Conservation (phyloP, 306 rosid species). For the Dryas alaskensis region DNA sequence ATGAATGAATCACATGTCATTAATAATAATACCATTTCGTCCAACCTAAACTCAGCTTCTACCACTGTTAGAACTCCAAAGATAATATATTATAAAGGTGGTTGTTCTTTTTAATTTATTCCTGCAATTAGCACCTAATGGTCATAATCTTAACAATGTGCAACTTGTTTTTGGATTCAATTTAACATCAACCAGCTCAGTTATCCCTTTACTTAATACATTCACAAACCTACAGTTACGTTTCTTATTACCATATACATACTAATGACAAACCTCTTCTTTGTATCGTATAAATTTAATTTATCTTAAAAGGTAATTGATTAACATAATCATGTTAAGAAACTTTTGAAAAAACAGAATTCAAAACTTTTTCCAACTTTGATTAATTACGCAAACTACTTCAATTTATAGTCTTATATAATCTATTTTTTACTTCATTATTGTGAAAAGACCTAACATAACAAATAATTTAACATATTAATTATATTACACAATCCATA, state of each 20-base stretch:
- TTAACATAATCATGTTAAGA: not conserved
- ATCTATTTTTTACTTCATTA: too few relatives aligned
- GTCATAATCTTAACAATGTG: conserved; percentile 8
- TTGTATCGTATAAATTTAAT: too few relatives aligned
- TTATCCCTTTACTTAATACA: not conserved
- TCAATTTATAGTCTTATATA: too few relatives aligned
- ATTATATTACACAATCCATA: too few relatives aligned
- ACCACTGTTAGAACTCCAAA: not conserved
- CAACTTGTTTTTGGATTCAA: conserved; percentile 9
- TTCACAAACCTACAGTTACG: not conserved
- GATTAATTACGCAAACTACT: too few relatives aligned
- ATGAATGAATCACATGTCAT: not conserved
- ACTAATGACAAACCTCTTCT: not conserved
- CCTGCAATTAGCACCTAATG: conserved; percentile 4
- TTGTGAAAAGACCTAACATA: too few relatives aligned
- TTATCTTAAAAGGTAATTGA: not conserved
- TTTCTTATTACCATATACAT: not conserved
- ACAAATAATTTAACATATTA: too few relatives aligned
- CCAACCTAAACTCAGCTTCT: not conserved
- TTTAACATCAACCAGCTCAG: not conserved
- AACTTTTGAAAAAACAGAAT: not conserved
- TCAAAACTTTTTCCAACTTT: too few relatives aligned
- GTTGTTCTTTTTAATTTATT: not conserved
- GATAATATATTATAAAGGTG: not conserved
- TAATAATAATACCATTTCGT: not conserved